Evolutionary conservation across 2,329 filamentous ascomycete species (phyloP), one percentile per base, ranked within the genome.

Genomic region (Aureobasidium sp.): DNA sequence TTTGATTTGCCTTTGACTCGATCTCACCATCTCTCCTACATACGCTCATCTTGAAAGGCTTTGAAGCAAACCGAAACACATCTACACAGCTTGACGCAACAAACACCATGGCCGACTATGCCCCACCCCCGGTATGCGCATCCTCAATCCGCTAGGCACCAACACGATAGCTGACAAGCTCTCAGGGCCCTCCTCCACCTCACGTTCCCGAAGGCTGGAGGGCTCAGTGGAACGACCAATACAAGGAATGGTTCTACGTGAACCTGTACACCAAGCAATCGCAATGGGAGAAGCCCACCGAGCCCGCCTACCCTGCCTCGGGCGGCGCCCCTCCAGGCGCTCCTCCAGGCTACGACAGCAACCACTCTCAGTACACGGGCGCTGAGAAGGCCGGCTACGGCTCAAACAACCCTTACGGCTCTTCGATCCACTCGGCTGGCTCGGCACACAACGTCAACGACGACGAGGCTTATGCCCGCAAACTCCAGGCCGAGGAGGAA

Each of bases 231-330:
- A 94, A 95, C 73, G 84, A 88, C 0, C 85, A 94, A 69, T 96
- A 96, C 78, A 87, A 87, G 69, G 87, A 94, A 81, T 96, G 89
- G 86, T 96, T 94, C 82, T 96, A 89, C 77, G 88, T 96, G 63
- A 94, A 96, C 77, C 83, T 88, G 63, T 83, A 86, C 74, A 96
- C 91, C 65, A 94, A 94, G 69, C 81, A 88, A 70, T 95, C 92
- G 5, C 88, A 93, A 80, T 96, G 92, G 92, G 88, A 95, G 4
- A 87, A 84, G 66, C 91, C 91, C 19, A 89, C 85, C 38, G 80
- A 80, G 57, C 86, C 88, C 45, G 84, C 84, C 57, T 81, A 83
- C 65, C 74, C 79, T 8, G 73, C 70, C 29, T 70, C 71, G 7
- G 77, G 59, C 68, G 71, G 50, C 70, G 73, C 38, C 67, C 73